Base-by-base conservation (phyloP, 108 stramenopile genomes). In the Skeletonema grethae region DNA sequence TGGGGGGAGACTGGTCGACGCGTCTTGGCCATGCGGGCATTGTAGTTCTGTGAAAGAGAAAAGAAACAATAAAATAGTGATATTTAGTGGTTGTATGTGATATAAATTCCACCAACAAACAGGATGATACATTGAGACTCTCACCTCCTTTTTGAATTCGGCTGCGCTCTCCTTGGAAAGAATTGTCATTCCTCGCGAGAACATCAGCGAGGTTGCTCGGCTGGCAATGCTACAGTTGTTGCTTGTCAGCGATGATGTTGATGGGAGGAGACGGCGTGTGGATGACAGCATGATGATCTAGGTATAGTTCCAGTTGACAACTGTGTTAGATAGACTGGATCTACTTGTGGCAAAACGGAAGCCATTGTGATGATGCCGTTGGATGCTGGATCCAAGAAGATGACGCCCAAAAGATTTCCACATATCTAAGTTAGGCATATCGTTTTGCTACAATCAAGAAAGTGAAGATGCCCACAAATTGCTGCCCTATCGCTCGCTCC, bases 1-100 rank as follows among this genome's bases (percentile, higher is more conserved):
- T 99, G 98, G 22, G 98, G 98, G 36, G 88, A 90, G 12, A 98
- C 90, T 31, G 97, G 97, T 29, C 96, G 86, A 13, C 91, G 96
- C 7, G 87, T 94, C 72, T 88, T 80, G 48, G 91, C 85, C 88
- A 87, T 90, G 24, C 95, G 84, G 48, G 82, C 62, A 12, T 83
- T 84, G 72, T 94, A 96, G 65, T 91, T 96, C 88, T 90, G 7
- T 53, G 9, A 31, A 36, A 20, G 3, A 13, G 5, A 61, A 22
- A 2, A 31, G 1, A 0, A 1, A 1, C 25, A 28, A 28, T n/a
- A 28, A 28, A 28, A 28, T 28, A 28, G 25, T n/a, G n/a, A n/a
- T n/a, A n/a, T n/a, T n/a, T n/a, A n/a, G n/a, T n/a, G n/a, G n/a
- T n/a, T n/a, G n/a, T n/a, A n/a, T n/a, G n/a, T n/a, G n/a, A n/a